phyloP scores from a whole-genome alignment of 2,329 filamentous ascomycete genomes.

The Thelonectria blattea region DNA sequence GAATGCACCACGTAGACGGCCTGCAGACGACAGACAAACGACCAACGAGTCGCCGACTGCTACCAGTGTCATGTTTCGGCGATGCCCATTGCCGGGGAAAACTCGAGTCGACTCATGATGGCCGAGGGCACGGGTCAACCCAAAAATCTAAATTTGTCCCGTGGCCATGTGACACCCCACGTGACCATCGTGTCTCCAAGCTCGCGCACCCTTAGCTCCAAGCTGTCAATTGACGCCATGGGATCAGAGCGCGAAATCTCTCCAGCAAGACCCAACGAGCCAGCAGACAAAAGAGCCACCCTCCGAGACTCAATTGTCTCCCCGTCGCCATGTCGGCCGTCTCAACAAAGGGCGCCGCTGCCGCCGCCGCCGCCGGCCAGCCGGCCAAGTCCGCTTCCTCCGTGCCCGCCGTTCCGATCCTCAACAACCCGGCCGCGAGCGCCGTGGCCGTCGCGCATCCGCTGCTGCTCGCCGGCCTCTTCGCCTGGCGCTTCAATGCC shows the following conservation, averaged over 20 bases:
- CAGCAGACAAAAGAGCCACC: conserved; percentile 17
- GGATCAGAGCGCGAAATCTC: conserved; percentile 2
- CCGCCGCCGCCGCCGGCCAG: conserved; percentile 26
- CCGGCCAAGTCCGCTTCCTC: conserved; percentile 24
- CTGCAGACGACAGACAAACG: no score
- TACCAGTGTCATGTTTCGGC: no score
- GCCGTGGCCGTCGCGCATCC: conserved; percentile 72
- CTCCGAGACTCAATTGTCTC: conserved; percentile 38
- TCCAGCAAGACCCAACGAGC: conserved; percentile 24
- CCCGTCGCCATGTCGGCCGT: conserved; percentile 48
- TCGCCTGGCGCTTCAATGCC: conserved; percentile 66
- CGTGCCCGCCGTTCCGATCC: conserved; percentile 47
- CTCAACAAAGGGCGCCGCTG: conserved; percentile 38
- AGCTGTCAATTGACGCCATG: conserved; percentile 26
- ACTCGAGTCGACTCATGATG: conserved; percentile 7
- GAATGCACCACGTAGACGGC: neutral
- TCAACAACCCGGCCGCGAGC: conserved; percentile 47
- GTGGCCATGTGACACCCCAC: conserved; percentile 30
- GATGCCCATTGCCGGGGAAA: neutral
- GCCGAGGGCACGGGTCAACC: neutral
- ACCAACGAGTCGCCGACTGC: neutral
- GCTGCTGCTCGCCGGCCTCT: conserved; percentile 67
- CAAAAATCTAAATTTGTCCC: conserved; percentile 8
- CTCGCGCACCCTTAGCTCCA: conserved; percentile 6
- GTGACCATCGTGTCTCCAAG: conserved; percentile 21